phyloP scores from a whole-genome alignment of 768 basidiomycete genomes.

The Xanthoconium purpureum region DNA sequence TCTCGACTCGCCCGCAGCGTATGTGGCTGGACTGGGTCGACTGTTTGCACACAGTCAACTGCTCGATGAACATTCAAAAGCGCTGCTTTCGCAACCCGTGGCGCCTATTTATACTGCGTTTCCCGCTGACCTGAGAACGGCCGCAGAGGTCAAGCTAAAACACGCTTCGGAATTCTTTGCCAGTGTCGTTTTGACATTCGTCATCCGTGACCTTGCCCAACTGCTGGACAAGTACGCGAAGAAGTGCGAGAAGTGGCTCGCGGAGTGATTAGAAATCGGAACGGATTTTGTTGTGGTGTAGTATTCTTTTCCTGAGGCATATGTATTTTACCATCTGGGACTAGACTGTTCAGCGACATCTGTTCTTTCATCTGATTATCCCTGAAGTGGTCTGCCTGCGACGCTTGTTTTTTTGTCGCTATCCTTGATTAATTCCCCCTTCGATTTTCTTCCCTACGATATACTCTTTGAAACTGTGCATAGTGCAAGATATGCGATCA shows the following conservation, averaged over 20 bases:
- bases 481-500: conserved; percentile 10
- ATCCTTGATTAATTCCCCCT: conserved; percentile 8
- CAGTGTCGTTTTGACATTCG: conserved; percentile 83
- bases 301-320: conserved; percentile 24
- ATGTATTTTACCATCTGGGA: conserved; percentile 37
- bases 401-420: conserved; percentile 14
- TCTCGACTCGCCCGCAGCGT: conserved; percentile 83
- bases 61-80: conserved; percentile 85
- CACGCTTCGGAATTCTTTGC: conserved; percentile 91
- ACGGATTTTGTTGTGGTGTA: conserved; percentile 26
- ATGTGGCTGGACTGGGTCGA: conserved; percentile 71
- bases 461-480: conserved; percentile 25
- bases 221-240: conserved; percentile 91
- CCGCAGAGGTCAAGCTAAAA: conserved; percentile 71
- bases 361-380: conserved; percentile 28
- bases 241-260: conserved; percentile 90
- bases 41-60: conserved; percentile 74
- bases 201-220: conserved; percentile 82
- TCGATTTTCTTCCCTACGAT: conserved; percentile 22
- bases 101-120: conserved; percentile 75
- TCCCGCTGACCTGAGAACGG: conserved; percentile 56
- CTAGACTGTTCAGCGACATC: conserved; percentile 31
- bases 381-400: conserved; percentile 11
- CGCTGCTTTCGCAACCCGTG: conserved; percentile 58
- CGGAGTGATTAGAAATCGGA: conserved; percentile 50